A percentile compares a stretch with the other conserved stretches of the same genome.
Evolutionary conservation across 805 yeast species (phyloP).

Genomic region (Blastobotrys robertii): DNA sequence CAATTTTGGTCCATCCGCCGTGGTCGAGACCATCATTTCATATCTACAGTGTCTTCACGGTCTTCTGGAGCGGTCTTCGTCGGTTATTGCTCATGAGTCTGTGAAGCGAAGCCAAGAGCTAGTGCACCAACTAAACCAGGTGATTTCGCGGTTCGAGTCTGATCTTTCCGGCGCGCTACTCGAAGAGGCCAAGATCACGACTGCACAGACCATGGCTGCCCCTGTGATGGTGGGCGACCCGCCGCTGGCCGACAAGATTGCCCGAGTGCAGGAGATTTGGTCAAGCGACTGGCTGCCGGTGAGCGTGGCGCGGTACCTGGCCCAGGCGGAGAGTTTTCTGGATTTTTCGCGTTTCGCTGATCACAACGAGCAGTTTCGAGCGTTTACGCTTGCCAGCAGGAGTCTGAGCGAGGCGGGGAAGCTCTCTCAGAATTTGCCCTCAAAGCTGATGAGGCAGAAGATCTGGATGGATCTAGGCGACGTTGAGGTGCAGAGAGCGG

Average conservation of each 20-base stretch:
- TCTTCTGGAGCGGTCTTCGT: too few relatives aligned
- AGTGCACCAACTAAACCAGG: not conserved
- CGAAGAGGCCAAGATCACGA: constrained; percentile 1
- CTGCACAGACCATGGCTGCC: not conserved
- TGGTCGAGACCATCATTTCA: too few relatives aligned
- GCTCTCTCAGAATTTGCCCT: not conserved
- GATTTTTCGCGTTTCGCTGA: constrained; percentile 9
- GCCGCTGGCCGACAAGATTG: not conserved
- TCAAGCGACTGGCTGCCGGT: constrained; percentile 5
- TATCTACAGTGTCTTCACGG: too few relatives aligned
- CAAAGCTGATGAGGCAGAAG: constrained; percentile 7
- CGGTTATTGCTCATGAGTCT: too few relatives aligned
- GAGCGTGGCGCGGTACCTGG: constrained; percentile 13
- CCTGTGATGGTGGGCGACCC: not conserved
- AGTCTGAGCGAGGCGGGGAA: too few relatives aligned
- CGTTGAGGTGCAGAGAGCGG: constrained; percentile 17
- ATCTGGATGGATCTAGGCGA: constrained; percentile 20
- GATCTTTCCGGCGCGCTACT: not conserved
- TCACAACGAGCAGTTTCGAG: not conserved
- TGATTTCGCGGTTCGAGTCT: not conserved
- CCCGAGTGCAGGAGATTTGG: constrained; percentile 5
- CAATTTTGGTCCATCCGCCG: too few relatives aligned
- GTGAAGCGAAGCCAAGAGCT: too few relatives aligned
- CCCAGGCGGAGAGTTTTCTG: constrained; percentile 20
- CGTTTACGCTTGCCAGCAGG: not conserved